Evolutionary conservation across 768 basidiomycete species (phyloP).

Genomic region (Mycena vulgaris): DNA sequence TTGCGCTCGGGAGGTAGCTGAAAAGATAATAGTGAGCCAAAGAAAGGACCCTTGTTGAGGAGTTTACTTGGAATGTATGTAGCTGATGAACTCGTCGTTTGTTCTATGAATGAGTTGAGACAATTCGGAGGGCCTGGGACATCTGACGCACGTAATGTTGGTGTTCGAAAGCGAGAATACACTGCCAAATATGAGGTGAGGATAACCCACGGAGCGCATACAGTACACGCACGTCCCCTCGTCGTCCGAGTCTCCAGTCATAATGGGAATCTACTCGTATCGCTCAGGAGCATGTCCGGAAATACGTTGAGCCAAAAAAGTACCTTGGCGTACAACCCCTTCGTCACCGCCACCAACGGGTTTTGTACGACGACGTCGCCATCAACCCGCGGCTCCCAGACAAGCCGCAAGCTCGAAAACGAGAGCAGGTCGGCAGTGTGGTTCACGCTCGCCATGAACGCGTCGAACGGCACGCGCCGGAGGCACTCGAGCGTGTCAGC

Average conservation of each 20-base stretch:
- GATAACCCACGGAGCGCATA: too few relatives aligned
- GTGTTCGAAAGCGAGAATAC: constrained; percentile 17
- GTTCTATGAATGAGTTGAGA: constrained; percentile 6
- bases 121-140: constrained; percentile 1
- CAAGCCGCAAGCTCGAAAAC: constrained; percentile 47
- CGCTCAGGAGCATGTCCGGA: not conserved
- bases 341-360: constrained; percentile 49
- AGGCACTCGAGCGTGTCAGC: constrained; percentile 52
- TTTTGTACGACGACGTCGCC: constrained; percentile 53
- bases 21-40: not conserved
- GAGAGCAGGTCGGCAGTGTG: constrained; percentile 48
- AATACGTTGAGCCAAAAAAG: not conserved
- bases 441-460: constrained; percentile 51
- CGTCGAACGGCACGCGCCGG: constrained; percentile 47
- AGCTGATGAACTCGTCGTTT: constrained; percentile 15
- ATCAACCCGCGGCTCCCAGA: constrained; percentile 58
- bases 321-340: constrained; percentile 52
- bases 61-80: constrained; percentile 26
- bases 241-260: constrained; percentile 23
- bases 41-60: not conserved
- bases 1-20: constrained; percentile 28
- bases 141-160: constrained; percentile 25
- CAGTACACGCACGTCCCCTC: constrained; percentile 20
- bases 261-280: constrained; percentile 22
- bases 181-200: not conserved